Evolutionary conservation across 345 rosid species (phyloP).

Genomic region (Syzygium oleosum): DNA sequence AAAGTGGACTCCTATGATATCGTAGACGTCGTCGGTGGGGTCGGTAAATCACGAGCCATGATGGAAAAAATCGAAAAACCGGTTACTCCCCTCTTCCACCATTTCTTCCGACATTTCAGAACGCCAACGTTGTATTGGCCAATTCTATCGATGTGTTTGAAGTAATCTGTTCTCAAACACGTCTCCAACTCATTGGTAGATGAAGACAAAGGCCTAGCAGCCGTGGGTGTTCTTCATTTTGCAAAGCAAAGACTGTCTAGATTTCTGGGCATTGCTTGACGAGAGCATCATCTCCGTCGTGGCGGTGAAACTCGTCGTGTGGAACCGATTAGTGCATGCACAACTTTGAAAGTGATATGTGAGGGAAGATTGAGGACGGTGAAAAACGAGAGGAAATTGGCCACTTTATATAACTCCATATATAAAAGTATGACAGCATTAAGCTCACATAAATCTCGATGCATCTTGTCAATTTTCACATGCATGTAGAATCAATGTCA

Average conservation of each 20-base stretch:
- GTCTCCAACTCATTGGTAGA: not conserved
- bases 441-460: not conserved
- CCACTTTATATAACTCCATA: not conserved
- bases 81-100: not conserved
- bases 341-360: not conserved
- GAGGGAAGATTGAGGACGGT: not conserved
- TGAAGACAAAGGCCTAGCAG: not conserved
- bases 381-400: not conserved
- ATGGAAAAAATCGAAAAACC: not conserved
- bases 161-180: not conserved
- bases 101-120: not conserved
- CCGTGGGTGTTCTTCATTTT: not conserved
- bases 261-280: not conserved
- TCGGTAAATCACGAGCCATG: not conserved
- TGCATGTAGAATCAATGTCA: not conserved
- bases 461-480: not conserved
- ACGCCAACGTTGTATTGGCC: not conserved
- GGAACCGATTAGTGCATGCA: not conserved
- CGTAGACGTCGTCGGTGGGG: too few relatives aligned
- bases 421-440: not conserved
- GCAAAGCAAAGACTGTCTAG: not conserved
- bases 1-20: not conserved
- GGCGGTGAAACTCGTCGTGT: not conserved
- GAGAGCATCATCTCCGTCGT: not conserved
- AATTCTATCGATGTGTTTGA: not conserved